A percentile compares a stretch with the other conserved stretches of the same genome.
Conservation (phyloP, 2,329 filamentous ascomycete species). For the Pseudocercospora fuligena region DNA sequence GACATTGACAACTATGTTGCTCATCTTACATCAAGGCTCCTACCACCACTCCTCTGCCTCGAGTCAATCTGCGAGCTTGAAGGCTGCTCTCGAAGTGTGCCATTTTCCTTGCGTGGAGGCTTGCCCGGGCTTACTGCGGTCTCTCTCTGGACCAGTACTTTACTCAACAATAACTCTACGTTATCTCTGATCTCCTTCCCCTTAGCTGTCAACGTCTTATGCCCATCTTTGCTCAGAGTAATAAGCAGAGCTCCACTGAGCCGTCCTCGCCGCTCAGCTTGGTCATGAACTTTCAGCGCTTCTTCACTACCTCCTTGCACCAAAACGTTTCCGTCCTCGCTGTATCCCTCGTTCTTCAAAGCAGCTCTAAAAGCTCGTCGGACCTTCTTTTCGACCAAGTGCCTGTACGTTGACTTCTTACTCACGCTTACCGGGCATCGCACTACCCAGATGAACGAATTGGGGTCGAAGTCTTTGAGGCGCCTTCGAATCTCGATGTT, state of each 20-base stretch:
- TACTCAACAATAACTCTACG: constrained; percentile 16
- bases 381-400: constrained; percentile 50
- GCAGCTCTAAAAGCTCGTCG: constrained; percentile 52
- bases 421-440: constrained; percentile 38
- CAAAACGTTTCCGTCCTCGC: constrained; percentile 38
- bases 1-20: not conserved
- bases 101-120: not conserved
- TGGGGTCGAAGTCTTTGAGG: constrained; percentile 37
- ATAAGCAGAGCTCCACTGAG: constrained; percentile 29
- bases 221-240: constrained; percentile 23
- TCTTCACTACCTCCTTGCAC: not conserved
- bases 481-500: constrained; percentile 41
- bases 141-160: constrained; percentile 13
- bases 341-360: constrained; percentile 53
- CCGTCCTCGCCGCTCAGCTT: not conserved
- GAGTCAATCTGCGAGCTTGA: not conserved
- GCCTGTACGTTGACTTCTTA: constrained; percentile 54
- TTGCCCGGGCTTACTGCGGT: not conserved
- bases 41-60: not conserved
- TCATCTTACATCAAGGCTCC: not conserved
- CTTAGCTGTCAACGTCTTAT: constrained; percentile 28
- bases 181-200: constrained; percentile 24
- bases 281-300: not conserved
- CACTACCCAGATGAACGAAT: constrained; percentile 55
- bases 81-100: not conserved